These are phyloP conservation scores for Pythium rishiriense DNA, from an alignment of 352 stramenopile genomes.

Conservation along the genomic window DNA sequence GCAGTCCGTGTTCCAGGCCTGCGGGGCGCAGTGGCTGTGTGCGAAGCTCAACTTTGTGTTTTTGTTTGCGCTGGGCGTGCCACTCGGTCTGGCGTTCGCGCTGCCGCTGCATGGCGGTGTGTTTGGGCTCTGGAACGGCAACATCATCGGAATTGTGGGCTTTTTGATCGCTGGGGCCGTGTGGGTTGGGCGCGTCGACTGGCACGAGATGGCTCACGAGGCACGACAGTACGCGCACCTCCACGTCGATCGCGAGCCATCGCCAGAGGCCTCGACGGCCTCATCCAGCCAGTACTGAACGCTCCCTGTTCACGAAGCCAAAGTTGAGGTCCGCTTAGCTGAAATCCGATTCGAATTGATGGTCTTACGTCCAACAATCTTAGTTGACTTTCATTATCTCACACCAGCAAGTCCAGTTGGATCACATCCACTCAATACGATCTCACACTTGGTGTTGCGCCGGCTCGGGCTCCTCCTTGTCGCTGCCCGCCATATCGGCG, in stretches of 20 bases:
- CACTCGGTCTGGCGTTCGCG: slow-evolving; percentile 46
- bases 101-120: slow-evolving; percentile 44
- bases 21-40: slow-evolving; percentile 51
- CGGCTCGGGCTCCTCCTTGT: not conserved
- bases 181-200: slow-evolving; percentile 55
- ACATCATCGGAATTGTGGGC: slow-evolving; percentile 42
- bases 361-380: no score
- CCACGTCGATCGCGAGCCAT: slow-evolving; percentile 28
- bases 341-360: no score
- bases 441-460: not conserved
- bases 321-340: no score
- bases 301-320: no score
- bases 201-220: slow-evolving; percentile 54
- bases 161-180: slow-evolving; percentile 39
- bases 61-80: slow-evolving; percentile 49
- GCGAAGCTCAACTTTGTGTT: slow-evolving; percentile 58
- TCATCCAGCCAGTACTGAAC: not conserved
- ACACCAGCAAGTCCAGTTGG: no score
- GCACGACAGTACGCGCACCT: slow-evolving; percentile 44
- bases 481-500: no score
- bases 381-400: no score
- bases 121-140: slow-evolving; percentile 59
- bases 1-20: slow-evolving; percentile 51
- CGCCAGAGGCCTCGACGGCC: slow-evolving; percentile 2
- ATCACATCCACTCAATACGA: no score